Conservation (phyloP, 306 rosid species). For the Begonia masoniana region DNA sequence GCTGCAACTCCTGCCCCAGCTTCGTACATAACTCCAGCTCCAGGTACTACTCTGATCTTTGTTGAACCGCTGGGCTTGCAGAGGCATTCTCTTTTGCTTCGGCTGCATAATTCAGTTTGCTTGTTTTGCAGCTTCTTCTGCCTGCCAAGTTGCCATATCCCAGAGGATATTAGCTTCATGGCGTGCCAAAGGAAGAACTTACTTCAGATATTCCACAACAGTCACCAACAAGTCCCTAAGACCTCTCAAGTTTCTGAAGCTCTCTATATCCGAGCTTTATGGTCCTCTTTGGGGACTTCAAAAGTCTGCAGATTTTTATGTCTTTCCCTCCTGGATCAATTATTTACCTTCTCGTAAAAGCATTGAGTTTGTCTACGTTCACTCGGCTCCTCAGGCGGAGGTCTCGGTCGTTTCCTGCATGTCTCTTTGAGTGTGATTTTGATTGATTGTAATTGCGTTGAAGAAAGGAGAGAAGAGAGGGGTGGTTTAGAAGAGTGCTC, state of each 20-base stretch:
- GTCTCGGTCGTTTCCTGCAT: conserved; percentile 53
- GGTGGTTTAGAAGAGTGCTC: conserved; percentile 78
- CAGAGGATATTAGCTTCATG: conserved; percentile 69
- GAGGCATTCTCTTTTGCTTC: too few relatives aligned
- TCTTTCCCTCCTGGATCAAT: conserved; percentile 73
- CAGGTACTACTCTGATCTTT: conserved; percentile 27
- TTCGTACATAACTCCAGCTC: conserved; percentile 33
- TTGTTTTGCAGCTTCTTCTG: conserved; percentile 43
- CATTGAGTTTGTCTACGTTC: conserved; percentile 92
- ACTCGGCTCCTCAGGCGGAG: conserved; percentile 65
- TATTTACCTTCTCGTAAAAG: conserved; percentile 67
- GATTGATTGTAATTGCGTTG: conserved; percentile 47
- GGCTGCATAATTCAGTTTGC: conserved; percentile 3
- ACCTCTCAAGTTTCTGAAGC: conserved; percentile 40
- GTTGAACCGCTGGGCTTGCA: too few relatives aligned
- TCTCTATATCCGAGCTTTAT: conserved; percentile 55
- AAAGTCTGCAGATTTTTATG: conserved; percentile 46
- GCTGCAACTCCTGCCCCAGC: conserved; percentile 38
- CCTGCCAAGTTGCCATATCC: conserved; percentile 41
- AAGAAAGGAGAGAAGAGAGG: conserved; percentile 66
- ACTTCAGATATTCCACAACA: conserved; percentile 63
- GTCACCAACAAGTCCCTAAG: conserved; percentile 76
- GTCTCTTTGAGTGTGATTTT: conserved; percentile 20
- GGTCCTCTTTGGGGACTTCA: conserved; percentile 94
- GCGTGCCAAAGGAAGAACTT: conserved; percentile 56